Percentiles rank a stretch among this genome's conserved stretches.
Evolutionary conservation across 164 flowering plant species (phyloP).

Genomic region (Umbilicus rupestris): DNA sequence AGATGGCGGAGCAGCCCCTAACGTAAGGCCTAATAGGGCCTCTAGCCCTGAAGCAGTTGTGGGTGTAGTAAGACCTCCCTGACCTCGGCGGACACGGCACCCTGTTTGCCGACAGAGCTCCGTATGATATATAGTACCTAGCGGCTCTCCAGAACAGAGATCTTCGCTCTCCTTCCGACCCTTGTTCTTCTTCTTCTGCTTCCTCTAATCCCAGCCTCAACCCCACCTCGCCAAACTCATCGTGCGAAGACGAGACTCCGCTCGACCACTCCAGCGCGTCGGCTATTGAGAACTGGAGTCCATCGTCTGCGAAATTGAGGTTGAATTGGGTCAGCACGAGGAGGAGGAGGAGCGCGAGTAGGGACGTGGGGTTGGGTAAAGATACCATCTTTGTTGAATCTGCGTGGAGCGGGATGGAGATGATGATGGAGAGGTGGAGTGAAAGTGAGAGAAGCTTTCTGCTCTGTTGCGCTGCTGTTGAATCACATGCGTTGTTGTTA

Average conservation of each 20-base stretch:
- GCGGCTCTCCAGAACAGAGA: conserved; percentile 39
- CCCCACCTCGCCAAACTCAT: conserved; percentile 10
- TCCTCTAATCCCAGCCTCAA: background rate
- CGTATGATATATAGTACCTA: conserved; percentile 66
- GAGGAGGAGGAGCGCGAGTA: background rate
- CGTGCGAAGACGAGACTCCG: conserved; percentile 8
- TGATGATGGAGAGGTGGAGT: conserved; percentile 1
- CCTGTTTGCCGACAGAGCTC: conserved; percentile 64
- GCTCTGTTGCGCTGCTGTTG: background rate
- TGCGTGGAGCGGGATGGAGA: background rate
- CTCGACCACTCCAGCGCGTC: conserved; percentile 29
- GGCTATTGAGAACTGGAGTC: conserved; percentile 4
- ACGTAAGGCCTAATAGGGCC: conserved; percentile 56
- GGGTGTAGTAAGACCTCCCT: conserved; percentile 78
- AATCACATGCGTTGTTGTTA: background rate
- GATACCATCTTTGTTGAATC: background rate
- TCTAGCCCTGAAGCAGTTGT: conserved; percentile 48
- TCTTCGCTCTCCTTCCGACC: conserved; percentile 27
- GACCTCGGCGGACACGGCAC: conserved; percentile 81
- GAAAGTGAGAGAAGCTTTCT: background rate
- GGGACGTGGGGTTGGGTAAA: background rate
- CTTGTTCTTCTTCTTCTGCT: conserved; percentile 12
- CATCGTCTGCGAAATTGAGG: conserved; percentile 15
- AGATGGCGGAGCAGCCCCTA: conserved; percentile 63
- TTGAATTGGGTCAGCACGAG: background rate